Evolutionary conservation across 164 flowering plant genomes (phyloP).

Genomic region (Vitis rupestris): DNA sequence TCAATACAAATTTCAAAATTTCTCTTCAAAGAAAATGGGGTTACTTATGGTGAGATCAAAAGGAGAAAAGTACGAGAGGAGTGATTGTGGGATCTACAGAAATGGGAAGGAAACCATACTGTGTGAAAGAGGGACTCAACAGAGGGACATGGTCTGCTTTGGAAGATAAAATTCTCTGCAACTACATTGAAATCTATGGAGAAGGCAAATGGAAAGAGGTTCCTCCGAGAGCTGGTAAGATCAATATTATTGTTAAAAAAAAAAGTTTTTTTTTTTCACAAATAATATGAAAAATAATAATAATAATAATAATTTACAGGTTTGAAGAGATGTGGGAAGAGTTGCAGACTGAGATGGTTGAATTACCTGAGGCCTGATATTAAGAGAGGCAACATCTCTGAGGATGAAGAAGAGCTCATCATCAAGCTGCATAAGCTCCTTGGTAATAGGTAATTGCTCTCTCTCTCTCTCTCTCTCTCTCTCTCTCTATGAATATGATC

Average conservation of each 20-base stretch:
- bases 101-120: slow-evolving; percentile 13
- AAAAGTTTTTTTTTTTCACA: no score
- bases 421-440: slow-evolving; percentile 24
- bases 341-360: slow-evolving; percentile 22
- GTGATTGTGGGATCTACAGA: no score
- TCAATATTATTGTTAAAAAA: no score
- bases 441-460: slow-evolving; percentile 21
- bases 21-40: no score
- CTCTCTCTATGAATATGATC: background rate
- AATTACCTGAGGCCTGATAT: slow-evolving; percentile 20
- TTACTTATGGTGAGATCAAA: no score
- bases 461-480: no score
- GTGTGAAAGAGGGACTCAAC: slow-evolving; percentile 12
- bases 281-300: no score
- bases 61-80: no score
- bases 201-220: slow-evolving; percentile 14
- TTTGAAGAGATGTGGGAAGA: slow-evolving; percentile 22
- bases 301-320: background rate
- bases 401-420: slow-evolving; percentile 28
- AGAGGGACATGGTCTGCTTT: slow-evolving; percentile 14
- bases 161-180: slow-evolving; percentile 5
- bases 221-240: slow-evolving; percentile 13
- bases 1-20: no score
- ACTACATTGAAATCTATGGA: slow-evolving; percentile 8
- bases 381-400: slow-evolving; percentile 15